Evolutionary conservation across 148 eudicot species (phyloP).

Genomic region (Fagopyrum esculentum): DNA sequence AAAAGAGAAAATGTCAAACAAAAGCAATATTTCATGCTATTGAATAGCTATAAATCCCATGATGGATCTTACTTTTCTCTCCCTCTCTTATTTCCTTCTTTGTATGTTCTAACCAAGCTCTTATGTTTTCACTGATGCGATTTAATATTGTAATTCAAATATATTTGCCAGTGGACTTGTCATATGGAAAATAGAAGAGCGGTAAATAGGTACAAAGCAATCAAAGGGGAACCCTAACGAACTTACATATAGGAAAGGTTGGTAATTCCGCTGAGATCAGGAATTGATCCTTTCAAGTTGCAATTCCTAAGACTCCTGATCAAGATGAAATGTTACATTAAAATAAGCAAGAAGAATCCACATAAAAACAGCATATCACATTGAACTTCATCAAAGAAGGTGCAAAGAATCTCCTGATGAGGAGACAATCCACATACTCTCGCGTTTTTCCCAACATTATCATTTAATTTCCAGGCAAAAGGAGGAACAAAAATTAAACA

Average conservation of each 20-base stretch:
- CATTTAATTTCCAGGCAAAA: background rate
- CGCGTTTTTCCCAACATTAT: background rate
- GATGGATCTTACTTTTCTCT: background rate
- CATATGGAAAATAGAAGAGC: background rate
- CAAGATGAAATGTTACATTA: background rate
- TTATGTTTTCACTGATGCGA: background rate
- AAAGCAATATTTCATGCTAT: conserved; percentile 28
- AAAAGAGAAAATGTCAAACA: background rate
- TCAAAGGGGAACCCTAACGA: background rate
- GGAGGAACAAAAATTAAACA: background rate
- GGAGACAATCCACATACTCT: background rate
- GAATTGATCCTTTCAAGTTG: conserved; percentile 61
- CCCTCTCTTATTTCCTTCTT: background rate
- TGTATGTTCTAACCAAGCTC: background rate
- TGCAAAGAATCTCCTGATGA: background rate
- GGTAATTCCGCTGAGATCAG: conserved; percentile 59
- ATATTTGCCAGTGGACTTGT: background rate
- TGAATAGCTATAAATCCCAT: background rate
- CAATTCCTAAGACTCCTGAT: conserved; percentile 91
- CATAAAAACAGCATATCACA: background rate
- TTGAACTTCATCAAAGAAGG: background rate
- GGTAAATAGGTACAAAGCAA: background rate
- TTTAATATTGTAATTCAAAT: background rate
- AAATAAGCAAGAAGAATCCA: background rate
- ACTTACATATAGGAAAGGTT: conserved; percentile 73